Percentiles rank a stretch among this genome's conserved stretches.
These are phyloP conservation scores for Arctostaphylos glauca DNA, from an alignment of 148 eudicot genomes.

Conservation along the genomic window DNA sequence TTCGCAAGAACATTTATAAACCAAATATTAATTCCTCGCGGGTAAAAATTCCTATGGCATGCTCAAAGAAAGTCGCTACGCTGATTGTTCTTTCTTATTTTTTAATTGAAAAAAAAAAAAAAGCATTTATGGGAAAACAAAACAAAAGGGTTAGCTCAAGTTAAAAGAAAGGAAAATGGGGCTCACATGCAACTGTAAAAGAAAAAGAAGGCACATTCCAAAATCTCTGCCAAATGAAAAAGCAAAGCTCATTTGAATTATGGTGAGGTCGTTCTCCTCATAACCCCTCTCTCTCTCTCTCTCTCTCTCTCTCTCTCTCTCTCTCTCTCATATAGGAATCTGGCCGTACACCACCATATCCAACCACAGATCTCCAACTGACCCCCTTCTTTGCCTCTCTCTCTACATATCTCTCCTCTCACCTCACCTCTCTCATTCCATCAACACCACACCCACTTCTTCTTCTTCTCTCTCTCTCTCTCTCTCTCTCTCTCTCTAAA, in stretches of 20 bases:
- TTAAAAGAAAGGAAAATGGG: constrained; percentile 4
- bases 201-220: background rate
- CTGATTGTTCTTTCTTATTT: too few species aligned
- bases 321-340: constrained; percentile 21
- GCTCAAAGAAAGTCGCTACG: too few species aligned
- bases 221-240: background rate
- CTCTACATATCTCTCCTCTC: constrained; percentile 29
- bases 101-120: background rate
- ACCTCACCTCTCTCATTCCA: constrained; percentile 4
- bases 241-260: background rate
- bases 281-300: background rate
- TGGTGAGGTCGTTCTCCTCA: constrained; percentile 4
- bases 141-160: background rate
- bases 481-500: background rate
- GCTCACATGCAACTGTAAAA: constrained; percentile 2
- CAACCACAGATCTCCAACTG: constrained; percentile 24
- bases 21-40: too few species aligned
- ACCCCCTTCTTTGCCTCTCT: constrained; percentile 6
- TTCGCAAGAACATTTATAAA: too few species aligned
- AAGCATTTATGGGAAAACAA: background rate
- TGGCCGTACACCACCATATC: constrained; percentile 36
- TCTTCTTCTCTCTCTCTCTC: constrained; percentile 16
- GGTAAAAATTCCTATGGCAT: too few species aligned
- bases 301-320: background rate
- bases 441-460: constrained; percentile 6